Percentiles rank a stretch among this genome's conserved stretches.
phyloP scores from a whole-genome alignment of 306 rosid genomes.

The Rosa rugosa region DNA sequence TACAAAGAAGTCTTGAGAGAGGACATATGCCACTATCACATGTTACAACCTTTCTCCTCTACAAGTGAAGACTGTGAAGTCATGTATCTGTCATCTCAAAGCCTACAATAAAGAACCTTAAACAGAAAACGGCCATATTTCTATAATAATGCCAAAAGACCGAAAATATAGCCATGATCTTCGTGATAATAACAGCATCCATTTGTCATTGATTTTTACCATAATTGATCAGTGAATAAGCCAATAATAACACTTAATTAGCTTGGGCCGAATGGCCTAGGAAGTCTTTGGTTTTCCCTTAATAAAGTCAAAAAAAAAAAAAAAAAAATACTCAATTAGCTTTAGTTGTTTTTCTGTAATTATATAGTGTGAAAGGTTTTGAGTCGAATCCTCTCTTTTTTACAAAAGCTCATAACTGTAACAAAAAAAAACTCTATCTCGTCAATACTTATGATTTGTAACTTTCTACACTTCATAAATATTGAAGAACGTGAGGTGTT shows the following conservation, averaged over 20 bases:
- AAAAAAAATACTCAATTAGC: too few species aligned
- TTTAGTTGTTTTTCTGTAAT: background rate
- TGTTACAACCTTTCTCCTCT: slow-evolving; percentile 4
- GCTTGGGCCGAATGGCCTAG: too few species aligned
- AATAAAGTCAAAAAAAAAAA: too few species aligned
- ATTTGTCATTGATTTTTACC: background rate
- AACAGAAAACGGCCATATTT: slow-evolving; percentile 2
- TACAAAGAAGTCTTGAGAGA: background rate
- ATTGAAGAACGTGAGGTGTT: background rate
- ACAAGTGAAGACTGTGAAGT: background rate
- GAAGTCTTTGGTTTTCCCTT: too few species aligned
- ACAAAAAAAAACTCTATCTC: background rate
- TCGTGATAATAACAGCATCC: background rate
- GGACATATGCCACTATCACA: slow-evolving; percentile 27
- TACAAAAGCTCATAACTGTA: background rate
- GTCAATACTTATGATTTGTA: too few species aligned
- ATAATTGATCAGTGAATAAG: background rate
- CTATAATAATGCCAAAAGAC: background rate
- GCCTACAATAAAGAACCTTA: background rate
- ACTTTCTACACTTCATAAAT: background rate
- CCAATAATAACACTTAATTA: background rate
- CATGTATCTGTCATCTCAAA: slow-evolving; percentile 5
- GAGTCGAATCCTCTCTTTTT: background rate
- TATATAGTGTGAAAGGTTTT: background rate
- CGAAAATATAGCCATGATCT: background rate